Evolutionary conservation across 2,329 filamentous ascomycete genomes (phyloP).

Genomic region (Tolypocladium pustulatum): DNA sequence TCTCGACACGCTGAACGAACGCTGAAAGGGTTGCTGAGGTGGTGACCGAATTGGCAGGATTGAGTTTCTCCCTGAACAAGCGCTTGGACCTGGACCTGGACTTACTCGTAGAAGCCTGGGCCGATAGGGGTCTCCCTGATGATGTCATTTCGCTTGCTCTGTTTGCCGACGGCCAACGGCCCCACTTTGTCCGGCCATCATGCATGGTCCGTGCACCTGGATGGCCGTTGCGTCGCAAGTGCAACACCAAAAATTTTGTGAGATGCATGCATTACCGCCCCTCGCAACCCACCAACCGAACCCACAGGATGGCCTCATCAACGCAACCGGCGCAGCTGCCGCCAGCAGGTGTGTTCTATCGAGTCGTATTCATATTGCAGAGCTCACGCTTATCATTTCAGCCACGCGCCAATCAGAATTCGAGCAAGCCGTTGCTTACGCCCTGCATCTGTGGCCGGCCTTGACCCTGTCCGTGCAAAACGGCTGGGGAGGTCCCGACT

Average conservation of each 20-base stretch:
- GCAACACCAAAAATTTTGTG: not conserved
- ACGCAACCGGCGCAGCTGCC: conserved; percentile 18
- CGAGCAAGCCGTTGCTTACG: conserved; percentile 78
- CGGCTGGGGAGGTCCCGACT: conserved; percentile 78
- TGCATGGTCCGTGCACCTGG: not conserved
- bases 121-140: not conserved
- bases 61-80: not conserved
- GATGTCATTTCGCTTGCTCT: not conserved
- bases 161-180: not conserved
- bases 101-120: not conserved
- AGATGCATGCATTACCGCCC: not conserved
- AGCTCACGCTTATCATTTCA: conserved; percentile 12
- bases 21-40: not conserved
- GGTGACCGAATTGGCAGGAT: not conserved
- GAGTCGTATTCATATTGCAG: not conserved
- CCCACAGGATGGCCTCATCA: conserved; percentile 16
- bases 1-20: not conserved
- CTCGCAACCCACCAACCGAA: not conserved
- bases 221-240: not conserved
- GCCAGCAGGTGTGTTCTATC: conserved; percentile 15
- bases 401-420: conserved; percentile 54
- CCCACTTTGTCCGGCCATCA: not conserved
- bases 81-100: not conserved
- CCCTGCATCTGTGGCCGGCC: conserved; percentile 79
- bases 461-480: conserved; percentile 80